Percentiles rank a stretch among this genome's conserved stretches.
phyloP scores from a whole-genome alignment of 1,284 basidiomycete species.

The Apiotrichum gamsii region DNA sequence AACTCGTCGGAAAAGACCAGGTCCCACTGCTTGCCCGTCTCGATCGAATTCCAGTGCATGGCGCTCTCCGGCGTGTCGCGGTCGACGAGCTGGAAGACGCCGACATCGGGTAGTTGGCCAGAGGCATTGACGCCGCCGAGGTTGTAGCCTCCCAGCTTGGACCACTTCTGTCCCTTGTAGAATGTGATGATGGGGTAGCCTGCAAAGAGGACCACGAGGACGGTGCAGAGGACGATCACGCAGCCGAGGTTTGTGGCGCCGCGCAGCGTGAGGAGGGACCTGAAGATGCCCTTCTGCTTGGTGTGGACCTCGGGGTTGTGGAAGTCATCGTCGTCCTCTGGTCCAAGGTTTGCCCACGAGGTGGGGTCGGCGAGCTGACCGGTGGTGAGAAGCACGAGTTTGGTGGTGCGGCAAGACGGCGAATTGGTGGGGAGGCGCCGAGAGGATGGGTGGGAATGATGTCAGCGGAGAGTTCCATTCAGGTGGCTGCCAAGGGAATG shows the following conservation, averaged over 20 bases:
- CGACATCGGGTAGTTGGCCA: conserved; percentile 50
- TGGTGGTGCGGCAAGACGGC: no score
- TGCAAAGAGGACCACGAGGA: conserved; percentile 56
- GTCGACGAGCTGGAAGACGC: conserved; percentile 55
- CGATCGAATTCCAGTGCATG: conserved; percentile 55
- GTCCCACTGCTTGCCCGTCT: conserved; percentile 64
- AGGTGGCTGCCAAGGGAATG: no score
- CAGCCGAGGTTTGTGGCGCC: conserved; percentile 13
- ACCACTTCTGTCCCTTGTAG: conserved; percentile 35
- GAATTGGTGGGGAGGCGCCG: no score
- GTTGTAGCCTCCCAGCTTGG: conserved; percentile 53
- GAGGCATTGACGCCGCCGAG: conserved; percentile 64
- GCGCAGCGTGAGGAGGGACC: conserved; percentile 7
- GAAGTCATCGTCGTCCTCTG: conserved; percentile 45
- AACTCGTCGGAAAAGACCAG: conserved; percentile 93
- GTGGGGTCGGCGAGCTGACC: conserved; percentile 25
- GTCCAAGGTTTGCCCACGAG: conserved; percentile 28
- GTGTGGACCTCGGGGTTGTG: conserved; percentile 35
- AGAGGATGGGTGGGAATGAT: no score
- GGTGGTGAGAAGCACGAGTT: no score
- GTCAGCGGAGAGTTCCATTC: no score
- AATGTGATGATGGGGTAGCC: conserved; percentile 71
- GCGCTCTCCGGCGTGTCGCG: conserved; percentile 59
- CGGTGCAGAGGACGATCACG: conserved; percentile 54
- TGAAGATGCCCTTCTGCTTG: conserved; percentile 8